Conservation (phyloP, 1,139 yeast species). For the Meyerozyma carpophila region DNA sequence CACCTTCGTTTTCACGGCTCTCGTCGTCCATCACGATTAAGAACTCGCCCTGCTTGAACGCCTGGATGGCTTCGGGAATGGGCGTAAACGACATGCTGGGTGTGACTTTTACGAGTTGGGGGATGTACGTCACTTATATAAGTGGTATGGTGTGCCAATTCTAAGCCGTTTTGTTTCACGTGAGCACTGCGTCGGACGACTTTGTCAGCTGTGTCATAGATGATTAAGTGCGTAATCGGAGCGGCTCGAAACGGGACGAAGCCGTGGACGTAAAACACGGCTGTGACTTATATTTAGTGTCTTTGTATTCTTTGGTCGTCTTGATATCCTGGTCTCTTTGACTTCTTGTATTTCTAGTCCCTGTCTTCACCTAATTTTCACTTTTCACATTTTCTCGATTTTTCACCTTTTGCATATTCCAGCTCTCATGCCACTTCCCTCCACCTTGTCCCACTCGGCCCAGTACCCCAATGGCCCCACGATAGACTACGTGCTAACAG, state of each 20-base stretch:
- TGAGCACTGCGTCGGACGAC: background rate
- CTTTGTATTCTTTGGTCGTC: too few relatives aligned
- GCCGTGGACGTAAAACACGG: background rate
- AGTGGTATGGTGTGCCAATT: background rate
- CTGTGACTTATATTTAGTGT: too few relatives aligned
- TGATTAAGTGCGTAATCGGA: background rate
- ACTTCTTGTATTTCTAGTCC: background rate
- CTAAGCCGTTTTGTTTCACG: background rate
- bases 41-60: constrained; percentile 79
- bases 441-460: background rate
- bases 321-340: background rate
- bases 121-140: too few relatives aligned
- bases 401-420: background rate
- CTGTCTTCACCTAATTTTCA: background rate
- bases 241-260: background rate
- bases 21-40: constrained; percentile 95
- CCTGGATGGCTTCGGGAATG: constrained; percentile 72
- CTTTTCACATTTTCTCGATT: background rate
- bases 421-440: background rate
- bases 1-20: constrained; percentile 96
- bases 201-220: background rate
- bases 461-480: constrained; percentile 11
- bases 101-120: background rate
- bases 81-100: constrained; percentile 38
- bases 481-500: constrained; percentile 33